Percentiles rank a stretch among this genome's conserved stretches.
phyloP scores from a whole-genome alignment of 176 grass and related monocot species.

The maize (Zea mays) region DNA sequence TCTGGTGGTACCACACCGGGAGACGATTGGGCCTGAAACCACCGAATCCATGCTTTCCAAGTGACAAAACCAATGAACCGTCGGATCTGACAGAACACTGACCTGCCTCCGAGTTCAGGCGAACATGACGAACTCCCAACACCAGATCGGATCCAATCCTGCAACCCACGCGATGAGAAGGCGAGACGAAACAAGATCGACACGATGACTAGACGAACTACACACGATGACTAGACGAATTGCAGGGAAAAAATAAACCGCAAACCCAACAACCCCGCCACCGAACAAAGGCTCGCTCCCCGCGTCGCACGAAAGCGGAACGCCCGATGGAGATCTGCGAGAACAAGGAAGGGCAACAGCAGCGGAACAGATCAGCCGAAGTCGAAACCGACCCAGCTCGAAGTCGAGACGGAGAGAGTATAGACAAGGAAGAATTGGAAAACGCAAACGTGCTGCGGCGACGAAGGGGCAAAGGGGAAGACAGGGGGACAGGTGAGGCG shows the following conservation, averaged over 20 bases:
- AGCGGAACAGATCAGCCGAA: background rate
- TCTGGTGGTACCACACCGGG: too few relatives aligned
- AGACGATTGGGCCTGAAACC: too few relatives aligned
- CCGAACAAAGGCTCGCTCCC: background rate
- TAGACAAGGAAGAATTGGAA: too few relatives aligned
- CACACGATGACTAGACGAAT: background rate
- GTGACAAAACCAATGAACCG: constrained; percentile 13
- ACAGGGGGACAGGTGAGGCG: too few relatives aligned
- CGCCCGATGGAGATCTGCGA: constrained; percentile 10
- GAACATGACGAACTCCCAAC: background rate
- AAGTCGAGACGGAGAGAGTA: background rate
- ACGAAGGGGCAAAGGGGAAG: too few relatives aligned
- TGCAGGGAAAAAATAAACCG: background rate
- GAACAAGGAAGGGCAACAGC: background rate
- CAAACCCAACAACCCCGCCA: background rate
- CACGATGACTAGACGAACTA: too few relatives aligned
- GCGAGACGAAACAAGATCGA: background rate
- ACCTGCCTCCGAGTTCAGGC: constrained; percentile 22
- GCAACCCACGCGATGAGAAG: constrained; percentile 15
- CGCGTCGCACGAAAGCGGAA: too few relatives aligned
- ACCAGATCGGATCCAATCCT: background rate
- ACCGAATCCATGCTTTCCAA: too few relatives aligned
- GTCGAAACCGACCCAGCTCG: too few relatives aligned
- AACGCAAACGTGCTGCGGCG: background rate
- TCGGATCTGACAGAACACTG: constrained; percentile 23